Percentiles rank a stretch among this genome's conserved stretches.
Evolutionary conservation across 345 rosid genomes (phyloP).

Genomic region (Gossypium herbaceum): DNA sequence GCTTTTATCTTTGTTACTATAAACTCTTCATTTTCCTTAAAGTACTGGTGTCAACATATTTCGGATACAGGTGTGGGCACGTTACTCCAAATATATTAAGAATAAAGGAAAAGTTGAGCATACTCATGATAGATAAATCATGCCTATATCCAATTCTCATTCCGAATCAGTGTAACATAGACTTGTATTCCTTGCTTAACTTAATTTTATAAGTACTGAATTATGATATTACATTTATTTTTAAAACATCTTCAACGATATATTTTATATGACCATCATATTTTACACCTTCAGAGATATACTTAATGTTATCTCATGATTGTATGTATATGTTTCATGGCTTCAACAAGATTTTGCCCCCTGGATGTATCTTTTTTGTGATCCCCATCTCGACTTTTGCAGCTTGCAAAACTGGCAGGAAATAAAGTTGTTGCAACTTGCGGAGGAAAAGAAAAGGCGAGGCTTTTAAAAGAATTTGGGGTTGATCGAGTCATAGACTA

Average conservation of each 20-base stretch:
- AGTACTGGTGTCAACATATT: too few relatives aligned
- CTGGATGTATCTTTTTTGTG: neutral
- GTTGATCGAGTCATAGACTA: slow-evolving; percentile 90
- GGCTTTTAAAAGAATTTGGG: slow-evolving; percentile 70
- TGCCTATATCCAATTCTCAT: neutral
- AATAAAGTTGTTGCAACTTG: slow-evolving; percentile 87
- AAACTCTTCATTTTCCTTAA: too few relatives aligned
- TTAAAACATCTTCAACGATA: neutral
- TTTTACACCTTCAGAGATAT: neutral
- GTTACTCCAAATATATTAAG: too few relatives aligned
- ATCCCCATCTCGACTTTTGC: neutral
- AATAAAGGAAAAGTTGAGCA: neutral
- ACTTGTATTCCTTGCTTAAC: neutral
- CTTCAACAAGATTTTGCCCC: neutral
- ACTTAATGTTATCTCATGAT: neutral
- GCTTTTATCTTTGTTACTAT: too few relatives aligned
- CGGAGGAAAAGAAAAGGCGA: slow-evolving; percentile 83
- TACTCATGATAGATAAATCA: neutral
- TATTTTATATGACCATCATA: neutral
- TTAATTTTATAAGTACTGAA: neutral
- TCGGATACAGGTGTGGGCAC: too few relatives aligned
- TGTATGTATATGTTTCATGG: neutral
- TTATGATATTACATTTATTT: neutral
- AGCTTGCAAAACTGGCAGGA: slow-evolving; percentile 59
- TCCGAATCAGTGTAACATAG: neutral